Evolutionary conservation across 139 green algal genomes (phyloP).

Genomic region (Tetraselmis chui): DNA sequence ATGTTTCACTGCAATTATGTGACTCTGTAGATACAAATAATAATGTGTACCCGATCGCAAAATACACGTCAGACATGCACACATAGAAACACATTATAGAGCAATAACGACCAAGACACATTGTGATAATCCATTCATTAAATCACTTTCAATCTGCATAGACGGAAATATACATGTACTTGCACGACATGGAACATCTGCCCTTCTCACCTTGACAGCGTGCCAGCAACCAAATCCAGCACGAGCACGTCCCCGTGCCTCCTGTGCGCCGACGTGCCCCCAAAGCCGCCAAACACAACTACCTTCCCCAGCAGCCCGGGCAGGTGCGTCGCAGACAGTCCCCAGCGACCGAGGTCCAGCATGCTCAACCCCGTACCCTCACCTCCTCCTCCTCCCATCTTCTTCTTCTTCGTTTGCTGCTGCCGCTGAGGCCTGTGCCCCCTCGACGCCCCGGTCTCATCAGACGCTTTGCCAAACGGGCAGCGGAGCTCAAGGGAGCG

Average conservation of each 20-base stretch:
- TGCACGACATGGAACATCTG: constrained; percentile 5
- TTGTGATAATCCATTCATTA: no score
- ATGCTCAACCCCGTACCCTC: not conserved
- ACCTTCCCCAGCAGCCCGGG: constrained; percentile 7
- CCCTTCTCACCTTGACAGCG: not conserved
- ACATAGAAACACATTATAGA: no score
- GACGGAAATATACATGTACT: no score
- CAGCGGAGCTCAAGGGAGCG: not conserved
- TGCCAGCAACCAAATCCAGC: constrained; percentile 12
- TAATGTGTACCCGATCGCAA: no score
- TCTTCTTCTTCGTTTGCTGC: not conserved
- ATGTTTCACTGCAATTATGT: no score
- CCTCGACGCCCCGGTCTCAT: no score
- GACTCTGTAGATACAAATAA: no score
- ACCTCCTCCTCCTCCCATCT: not conserved
- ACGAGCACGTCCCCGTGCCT: constrained; percentile 28
- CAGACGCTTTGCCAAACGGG: no score
- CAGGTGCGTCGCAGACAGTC: constrained; percentile 8
- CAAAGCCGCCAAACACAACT: constrained; percentile 43
- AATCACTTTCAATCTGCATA: no score
- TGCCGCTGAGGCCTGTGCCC: not conserved
- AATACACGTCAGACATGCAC: no score
- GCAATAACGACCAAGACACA: no score
- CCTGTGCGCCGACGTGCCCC: constrained; percentile 32
- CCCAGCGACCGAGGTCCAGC: not conserved